Base-by-base conservation (phyloP, 2,329 filamentous ascomycete species). In the Lachnellula arida region DNA sequence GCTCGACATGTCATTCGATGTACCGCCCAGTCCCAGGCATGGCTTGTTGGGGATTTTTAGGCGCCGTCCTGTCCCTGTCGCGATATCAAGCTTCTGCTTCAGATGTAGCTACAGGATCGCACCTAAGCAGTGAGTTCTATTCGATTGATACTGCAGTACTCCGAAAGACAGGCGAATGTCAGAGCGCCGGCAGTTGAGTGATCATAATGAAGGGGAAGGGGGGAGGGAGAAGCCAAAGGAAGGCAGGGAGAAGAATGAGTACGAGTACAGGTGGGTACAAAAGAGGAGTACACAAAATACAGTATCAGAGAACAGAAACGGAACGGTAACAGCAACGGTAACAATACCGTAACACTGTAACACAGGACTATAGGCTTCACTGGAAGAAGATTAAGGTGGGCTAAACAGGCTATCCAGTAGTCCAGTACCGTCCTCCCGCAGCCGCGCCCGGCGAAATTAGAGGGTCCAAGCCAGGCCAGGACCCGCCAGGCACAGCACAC, bases 11-110 rank as follows among this genome's bases (percentile, higher is more conserved):
- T 60, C 57, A 4, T 46, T 39, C 52, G 23, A 46, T 19, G 34
- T 35, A 25, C 28, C 22, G 50, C 39, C 23, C 42, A 22, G 23
- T 53, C 46, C 22, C 54, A 32, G 49, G 53, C 53, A 58, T 58
- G 5, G 49, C 55, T 58, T 51, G 51, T 14, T 17, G 32, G 32
- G 4, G 12, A 7, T 37, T 37, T 2, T 17, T 40, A 7, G 7
- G 44, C 22, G 44, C 8, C 15, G 19, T 28, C 44, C 19, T 28
- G 44, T 8, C 23, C 12, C 19, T 1, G n/a, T n/a, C n/a, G 11
- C 9, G 28, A 47, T 47, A n/a, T 14, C 9, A 47, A 23, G 15
- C 44, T 32, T 19, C 23, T 28, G 15, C 23, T 47, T 23, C 7
- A 22, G 28, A n/a, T 22, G 28, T 39, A 23, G 28, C 14, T n/a